Conservation (phyloP, 1,139 yeast species). For the Blastobotrys aristatus region DNA sequence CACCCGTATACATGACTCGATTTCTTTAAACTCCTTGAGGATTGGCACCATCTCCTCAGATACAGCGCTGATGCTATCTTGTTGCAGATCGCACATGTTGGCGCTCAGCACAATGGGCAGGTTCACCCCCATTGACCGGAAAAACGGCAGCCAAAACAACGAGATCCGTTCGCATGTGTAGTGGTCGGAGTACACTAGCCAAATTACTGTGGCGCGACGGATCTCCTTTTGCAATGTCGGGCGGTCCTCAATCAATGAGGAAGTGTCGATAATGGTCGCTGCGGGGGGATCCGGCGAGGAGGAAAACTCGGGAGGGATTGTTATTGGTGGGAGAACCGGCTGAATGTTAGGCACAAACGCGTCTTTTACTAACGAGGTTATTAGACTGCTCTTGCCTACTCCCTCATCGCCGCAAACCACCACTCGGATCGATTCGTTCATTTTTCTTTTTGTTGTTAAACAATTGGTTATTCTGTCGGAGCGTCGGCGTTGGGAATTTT, state of each 20-base stretch:
- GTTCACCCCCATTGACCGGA: conserved; percentile 88
- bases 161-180: conserved; percentile 90
- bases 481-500: background rate
- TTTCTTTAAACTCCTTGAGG: conserved; percentile 85
- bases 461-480: too few species aligned
- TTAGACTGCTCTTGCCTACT: conserved; percentile 45
- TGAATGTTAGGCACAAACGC: conserved; percentile 70
- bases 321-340: conserved; percentile 73
- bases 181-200: conserved; percentile 90
- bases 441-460: background rate
- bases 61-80: conserved; percentile 25
- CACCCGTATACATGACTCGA: conserved; percentile 84
- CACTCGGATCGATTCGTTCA: conserved; percentile 48
- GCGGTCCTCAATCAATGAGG: conserved; percentile 53
- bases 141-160: conserved; percentile 89
- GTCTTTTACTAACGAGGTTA: conserved; percentile 77
- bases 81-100: conserved; percentile 59
- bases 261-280: conserved; percentile 75
- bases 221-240: conserved; percentile 62
- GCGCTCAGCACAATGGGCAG: conserved; percentile 85
- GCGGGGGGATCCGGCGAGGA: conserved; percentile 54
- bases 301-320: conserved; percentile 65
- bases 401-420: conserved; percentile 96
- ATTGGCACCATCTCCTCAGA: conserved; percentile 82
- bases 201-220: conserved; percentile 81